These are phyloP conservation scores for Glycine tomentella DNA, from an alignment of 306 rosid species.

Conservation along the genomic window DNA sequence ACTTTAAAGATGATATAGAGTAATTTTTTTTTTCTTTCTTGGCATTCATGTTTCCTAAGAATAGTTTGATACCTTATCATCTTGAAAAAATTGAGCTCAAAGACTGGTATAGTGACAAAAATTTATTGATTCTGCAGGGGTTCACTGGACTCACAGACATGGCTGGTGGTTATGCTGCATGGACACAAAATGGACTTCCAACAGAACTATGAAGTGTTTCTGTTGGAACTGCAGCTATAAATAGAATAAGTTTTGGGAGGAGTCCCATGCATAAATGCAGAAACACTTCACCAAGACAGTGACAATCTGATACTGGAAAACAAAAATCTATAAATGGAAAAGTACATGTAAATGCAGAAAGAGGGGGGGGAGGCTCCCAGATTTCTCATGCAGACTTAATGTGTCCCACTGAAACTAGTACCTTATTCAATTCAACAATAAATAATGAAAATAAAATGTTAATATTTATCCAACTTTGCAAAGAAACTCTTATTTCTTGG, in stretches of 20 bases:
- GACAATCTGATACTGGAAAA: neutral
- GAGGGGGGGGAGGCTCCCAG: too few relatives aligned
- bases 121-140: conserved; percentile 57
- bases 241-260: conserved; percentile 45
- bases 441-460: too few relatives aligned
- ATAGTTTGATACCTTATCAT: too few relatives aligned
- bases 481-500: neutral
- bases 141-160: conserved; percentile 78
- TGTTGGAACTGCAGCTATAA: conserved; percentile 17
- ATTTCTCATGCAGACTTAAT: too few relatives aligned
- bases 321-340: neutral
- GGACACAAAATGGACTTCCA: conserved; percentile 83
- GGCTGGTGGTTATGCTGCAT: conserved; percentile 90
- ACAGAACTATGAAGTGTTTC: conserved; percentile 56
- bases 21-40: neutral
- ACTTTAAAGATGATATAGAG: neutral
- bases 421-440: too few relatives aligned
- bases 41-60: neutral
- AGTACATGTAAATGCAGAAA: neutral
- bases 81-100: too few relatives aligned
- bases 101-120: too few relatives aligned
- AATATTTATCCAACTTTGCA: conserved; percentile 12
- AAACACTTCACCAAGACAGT: conserved; percentile 20
- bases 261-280: too few relatives aligned
- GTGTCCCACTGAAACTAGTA: too few relatives aligned